A percentile compares a stretch with the other conserved stretches of the same genome.
Evolutionary conservation across 2,329 filamentous ascomycete genomes (phyloP).

Genomic region (Hymenoscyphus occultus): DNA sequence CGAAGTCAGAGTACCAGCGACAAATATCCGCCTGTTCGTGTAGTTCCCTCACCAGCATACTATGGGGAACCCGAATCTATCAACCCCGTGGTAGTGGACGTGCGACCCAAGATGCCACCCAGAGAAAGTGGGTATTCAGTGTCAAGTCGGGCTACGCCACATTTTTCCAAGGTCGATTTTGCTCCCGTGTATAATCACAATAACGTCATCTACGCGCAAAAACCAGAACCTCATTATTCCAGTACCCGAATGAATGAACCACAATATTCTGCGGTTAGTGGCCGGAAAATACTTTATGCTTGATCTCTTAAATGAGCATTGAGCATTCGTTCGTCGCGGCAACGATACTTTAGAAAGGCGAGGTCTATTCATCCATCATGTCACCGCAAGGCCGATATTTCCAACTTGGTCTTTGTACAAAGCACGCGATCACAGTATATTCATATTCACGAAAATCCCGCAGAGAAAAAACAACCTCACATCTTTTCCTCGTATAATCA

Average conservation of each 20-base stretch:
- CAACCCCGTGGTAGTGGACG: conserved; percentile 12
- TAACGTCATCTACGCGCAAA: conserved; percentile 17
- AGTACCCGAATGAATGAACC: conserved; percentile 3
- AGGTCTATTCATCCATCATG: neutral
- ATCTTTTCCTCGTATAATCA: neutral
- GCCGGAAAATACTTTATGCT: conserved; percentile 8
- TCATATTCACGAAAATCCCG: neutral
- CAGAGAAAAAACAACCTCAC: neutral
- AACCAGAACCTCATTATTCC: conserved; percentile 9
- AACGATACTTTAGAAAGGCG: neutral
- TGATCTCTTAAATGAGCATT: conserved; percentile 12
- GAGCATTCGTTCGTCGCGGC: neutral
- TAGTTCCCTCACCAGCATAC: conserved; percentile 17
- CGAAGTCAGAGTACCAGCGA: conserved; percentile 13
- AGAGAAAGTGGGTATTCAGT: conserved; percentile 20
- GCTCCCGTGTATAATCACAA: conserved; percentile 15
- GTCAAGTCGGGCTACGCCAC: conserved; percentile 8
- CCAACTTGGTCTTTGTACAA: neutral
- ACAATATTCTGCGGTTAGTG: neutral
- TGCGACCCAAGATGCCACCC: conserved; percentile 21
- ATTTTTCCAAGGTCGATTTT: conserved; percentile 20
- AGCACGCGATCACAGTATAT: neutral
- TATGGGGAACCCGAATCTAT: conserved; percentile 23
- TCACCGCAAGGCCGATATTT: neutral
- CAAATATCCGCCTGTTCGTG: conserved; percentile 2